A percentile compares a stretch with the other conserved stretches of the same genome.
phyloP scores from a whole-genome alignment of 1,284 basidiomycete genomes.

The Agaricales sp. region DNA sequence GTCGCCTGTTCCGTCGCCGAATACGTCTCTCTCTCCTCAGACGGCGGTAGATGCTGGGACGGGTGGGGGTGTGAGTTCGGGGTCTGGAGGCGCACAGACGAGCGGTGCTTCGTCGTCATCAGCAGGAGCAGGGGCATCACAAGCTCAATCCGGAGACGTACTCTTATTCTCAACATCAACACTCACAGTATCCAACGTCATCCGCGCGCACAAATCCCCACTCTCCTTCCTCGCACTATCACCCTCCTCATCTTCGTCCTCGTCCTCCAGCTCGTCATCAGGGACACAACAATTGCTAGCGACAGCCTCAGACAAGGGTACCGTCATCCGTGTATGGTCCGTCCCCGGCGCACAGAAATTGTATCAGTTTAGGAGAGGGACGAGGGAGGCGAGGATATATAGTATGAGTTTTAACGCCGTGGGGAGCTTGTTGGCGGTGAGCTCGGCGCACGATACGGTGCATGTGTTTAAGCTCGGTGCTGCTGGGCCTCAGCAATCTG shows the following conservation, averaged over 20 bases:
- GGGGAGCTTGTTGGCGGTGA: slow-evolving; percentile 79
- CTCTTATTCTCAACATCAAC: slow-evolving; percentile 90
- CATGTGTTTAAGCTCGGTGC: slow-evolving; percentile 87
- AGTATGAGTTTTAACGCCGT: slow-evolving; percentile 90
- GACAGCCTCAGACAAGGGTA: slow-evolving; percentile 88
- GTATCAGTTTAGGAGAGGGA: slow-evolving; percentile 91
- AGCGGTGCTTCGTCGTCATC: slow-evolving; percentile 22
- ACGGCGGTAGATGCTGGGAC: slow-evolving; percentile 12
- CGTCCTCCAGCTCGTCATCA: slow-evolving; percentile 69
- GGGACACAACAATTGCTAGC: slow-evolving; percentile 76
- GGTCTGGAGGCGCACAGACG: slow-evolving; percentile 27
- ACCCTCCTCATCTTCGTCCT: neutral
- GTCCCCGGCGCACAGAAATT: slow-evolving; percentile 82
- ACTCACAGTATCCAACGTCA: slow-evolving; percentile 87
- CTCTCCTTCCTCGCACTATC: slow-evolving; percentile 61
- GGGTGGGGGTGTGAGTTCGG: neutral
- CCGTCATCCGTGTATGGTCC: slow-evolving; percentile 1
- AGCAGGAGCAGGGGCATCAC: slow-evolving; percentile 24
- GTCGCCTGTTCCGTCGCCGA: slow-evolving; percentile 82
- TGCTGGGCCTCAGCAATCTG: slow-evolving; percentile 11
- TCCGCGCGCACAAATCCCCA: slow-evolving; percentile 94
- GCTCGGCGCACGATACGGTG: slow-evolving; percentile 90
- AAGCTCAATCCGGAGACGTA: slow-evolving; percentile 72
- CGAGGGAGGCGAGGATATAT: slow-evolving; percentile 80
- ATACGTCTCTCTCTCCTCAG: slow-evolving; percentile 41